A percentile compares a stretch with the other conserved stretches of the same genome.
phyloP scores from a whole-genome alignment of 805 yeast species.

The Maudiozyma pseudohumilis region DNA sequence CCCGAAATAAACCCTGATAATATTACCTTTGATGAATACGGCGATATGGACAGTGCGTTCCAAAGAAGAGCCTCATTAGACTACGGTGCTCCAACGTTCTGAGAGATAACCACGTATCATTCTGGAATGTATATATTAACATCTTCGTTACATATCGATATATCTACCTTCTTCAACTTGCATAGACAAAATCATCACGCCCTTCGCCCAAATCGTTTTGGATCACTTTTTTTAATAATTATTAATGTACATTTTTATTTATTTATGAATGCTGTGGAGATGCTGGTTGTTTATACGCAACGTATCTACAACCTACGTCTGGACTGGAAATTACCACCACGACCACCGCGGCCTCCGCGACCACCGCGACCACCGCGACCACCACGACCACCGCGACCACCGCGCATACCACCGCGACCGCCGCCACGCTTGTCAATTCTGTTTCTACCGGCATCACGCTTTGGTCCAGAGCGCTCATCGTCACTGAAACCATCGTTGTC shows the following conservation, averaged over 20 bases:
- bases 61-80: conserved; percentile 28
- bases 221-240: no score
- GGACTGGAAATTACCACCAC: conserved; percentile 20
- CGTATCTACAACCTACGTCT: conserved; percentile 17
- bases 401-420: conserved; percentile 24
- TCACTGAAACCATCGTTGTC: conserved; percentile 47
- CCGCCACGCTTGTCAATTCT: conserved; percentile 20
- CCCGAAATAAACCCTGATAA: conserved; percentile 6
- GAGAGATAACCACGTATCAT: no score
- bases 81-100: conserved; percentile 9
- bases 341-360: conserved; percentile 18
- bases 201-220: no score
- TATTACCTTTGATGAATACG: conserved; percentile 22
- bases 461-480: conserved; percentile 34
- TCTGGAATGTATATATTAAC: no score
- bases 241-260: no score
- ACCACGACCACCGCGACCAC: conserved; percentile 31
- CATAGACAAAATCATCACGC: no score
- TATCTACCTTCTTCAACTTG: no score
- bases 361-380: conserved; percentile 14
- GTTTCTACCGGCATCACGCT: conserved; percentile 12
- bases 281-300: no score
- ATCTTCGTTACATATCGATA: no score
- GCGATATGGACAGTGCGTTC: conserved; percentile 27
- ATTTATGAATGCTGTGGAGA: no score